Base-by-base conservation (phyloP, 345 rosid species). In the Corchorus olitorius region DNA sequence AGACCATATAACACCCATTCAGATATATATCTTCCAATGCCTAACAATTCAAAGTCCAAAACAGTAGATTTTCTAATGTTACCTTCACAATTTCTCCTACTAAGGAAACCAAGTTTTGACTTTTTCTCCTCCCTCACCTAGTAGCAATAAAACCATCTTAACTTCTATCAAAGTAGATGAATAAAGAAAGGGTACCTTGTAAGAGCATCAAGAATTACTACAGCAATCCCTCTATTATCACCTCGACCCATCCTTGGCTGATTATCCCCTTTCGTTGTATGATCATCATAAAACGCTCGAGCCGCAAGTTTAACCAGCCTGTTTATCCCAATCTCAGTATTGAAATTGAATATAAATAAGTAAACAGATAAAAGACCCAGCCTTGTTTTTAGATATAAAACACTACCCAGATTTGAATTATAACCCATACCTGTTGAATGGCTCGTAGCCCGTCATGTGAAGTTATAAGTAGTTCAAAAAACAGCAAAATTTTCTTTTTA, bases 201-300 rank as follows among this genome's bases (percentile, higher is more conserved):
- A 72, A 93, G 90, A 34, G 89, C 91, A 75, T 95, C 98, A 10
- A 94, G 95, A 59, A 94, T 92, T 75, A 91, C 94, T 4, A 93
- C 90, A 2, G 90, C 95, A 77, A 87, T 90, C 74, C 97, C 98
- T 78, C 89, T 83, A 75, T 87, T 90, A 58, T 93, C 98, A 70
- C 89, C 84, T 64, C 88, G 84, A 37, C 90, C 94, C 22, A 79
- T 84, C 81, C 88, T 95, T 19, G 92, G 93, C 82, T 90, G 97
- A 83, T 85, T 91, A 59, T 93, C 97, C 56, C 88, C 92, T 79
- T 86, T 85, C 0, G 91, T 89, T 8, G 93, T 81, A n/a, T 86
- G 77, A 63, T 91, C 92, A 83, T 95, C 96, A 71, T 93, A 95
- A 75, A 95, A 93, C 8, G 93, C 97, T 82, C 97, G 86, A 3